phyloP scores from a whole-genome alignment of 2,329 filamentous ascomycete species.

The Alternaria alternata region DNA sequence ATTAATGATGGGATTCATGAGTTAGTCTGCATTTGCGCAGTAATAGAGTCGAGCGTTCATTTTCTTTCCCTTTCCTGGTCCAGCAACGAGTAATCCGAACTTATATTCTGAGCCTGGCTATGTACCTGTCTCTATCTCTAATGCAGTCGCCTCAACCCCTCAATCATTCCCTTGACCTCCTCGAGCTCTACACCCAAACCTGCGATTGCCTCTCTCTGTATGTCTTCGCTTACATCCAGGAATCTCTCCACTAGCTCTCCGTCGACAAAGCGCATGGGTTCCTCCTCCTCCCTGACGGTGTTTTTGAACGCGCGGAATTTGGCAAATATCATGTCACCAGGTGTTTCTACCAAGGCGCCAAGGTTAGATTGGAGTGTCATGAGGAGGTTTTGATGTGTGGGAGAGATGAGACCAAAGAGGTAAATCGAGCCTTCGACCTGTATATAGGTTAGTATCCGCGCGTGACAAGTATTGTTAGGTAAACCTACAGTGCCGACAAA shows the following conservation, averaged over 20 bases:
- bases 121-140: slow-evolving; percentile 15
- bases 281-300: slow-evolving; percentile 72
- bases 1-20: neutral
- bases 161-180: slow-evolving; percentile 67
- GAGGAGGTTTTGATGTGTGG: slow-evolving; percentile 77
- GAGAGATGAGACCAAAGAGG: slow-evolving; percentile 81
- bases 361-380: slow-evolving; percentile 81
- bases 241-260: slow-evolving; percentile 90
- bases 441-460: slow-evolving; percentile 16
- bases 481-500: slow-evolving; percentile 84
- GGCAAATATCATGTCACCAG: slow-evolving; percentile 79
- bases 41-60: neutral
- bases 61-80: neutral
- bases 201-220: slow-evolving; percentile 63
- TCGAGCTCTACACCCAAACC: slow-evolving; percentile 65
- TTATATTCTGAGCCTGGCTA: neutral
- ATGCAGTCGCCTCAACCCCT: slow-evolving; percentile 61
- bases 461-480: neutral
- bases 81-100: neutral
- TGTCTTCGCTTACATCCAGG: slow-evolving; percentile 70
- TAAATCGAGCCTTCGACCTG: slow-evolving; percentile 92
- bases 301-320: slow-evolving; percentile 85
- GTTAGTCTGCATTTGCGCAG: neutral
- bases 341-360: slow-evolving; percentile 69
- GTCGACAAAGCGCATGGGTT: slow-evolving; percentile 88